phyloP scores from a whole-genome alignment of 1,284 basidiomycete species.

The Boletus semigastroideus region DNA sequence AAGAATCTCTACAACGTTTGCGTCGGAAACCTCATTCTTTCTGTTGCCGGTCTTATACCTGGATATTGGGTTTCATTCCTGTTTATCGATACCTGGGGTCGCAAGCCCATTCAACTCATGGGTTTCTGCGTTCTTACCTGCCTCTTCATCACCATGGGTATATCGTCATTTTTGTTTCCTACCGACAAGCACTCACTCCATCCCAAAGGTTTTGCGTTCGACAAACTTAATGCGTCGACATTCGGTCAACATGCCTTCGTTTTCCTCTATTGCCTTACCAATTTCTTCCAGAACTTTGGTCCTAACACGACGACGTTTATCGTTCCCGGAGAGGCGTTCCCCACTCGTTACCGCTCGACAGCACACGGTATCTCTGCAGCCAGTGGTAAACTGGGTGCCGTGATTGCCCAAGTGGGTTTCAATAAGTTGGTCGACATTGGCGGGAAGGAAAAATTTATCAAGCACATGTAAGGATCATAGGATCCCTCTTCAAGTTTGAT shows the following conservation, averaged over 20 bases:
- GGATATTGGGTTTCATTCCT: constrained; percentile 52
- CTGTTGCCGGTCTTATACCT: constrained; percentile 52
- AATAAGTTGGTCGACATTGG: constrained; percentile 48
- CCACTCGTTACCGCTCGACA: constrained; percentile 70
- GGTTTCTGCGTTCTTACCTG: constrained; percentile 57
- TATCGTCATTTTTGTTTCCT: constrained; percentile 8
- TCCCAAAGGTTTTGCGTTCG: constrained; percentile 53
- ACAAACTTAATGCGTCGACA: constrained; percentile 45
- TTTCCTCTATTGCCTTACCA: constrained; percentile 60
- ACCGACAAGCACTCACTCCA: constrained; percentile 1
- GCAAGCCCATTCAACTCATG: constrained; percentile 58
- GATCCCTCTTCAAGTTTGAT: background rate
- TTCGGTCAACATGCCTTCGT: constrained; percentile 50
- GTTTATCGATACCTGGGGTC: constrained; percentile 51
- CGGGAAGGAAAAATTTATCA: constrained; percentile 40
- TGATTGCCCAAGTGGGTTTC: constrained; percentile 66
- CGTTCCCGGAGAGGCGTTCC: constrained; percentile 72
- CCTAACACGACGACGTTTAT: constrained; percentile 76
- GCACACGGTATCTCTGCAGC: constrained; percentile 74
- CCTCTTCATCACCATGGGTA: constrained; percentile 51
- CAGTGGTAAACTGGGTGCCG: constrained; percentile 67
- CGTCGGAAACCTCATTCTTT: constrained; percentile 46
- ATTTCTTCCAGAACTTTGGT: constrained; percentile 59
- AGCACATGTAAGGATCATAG: constrained; percentile 39
- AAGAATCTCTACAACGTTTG: constrained; percentile 32